Conservation (phyloP, 176 grass and related monocot species). For the Chrysopogon serrulatus region DNA sequence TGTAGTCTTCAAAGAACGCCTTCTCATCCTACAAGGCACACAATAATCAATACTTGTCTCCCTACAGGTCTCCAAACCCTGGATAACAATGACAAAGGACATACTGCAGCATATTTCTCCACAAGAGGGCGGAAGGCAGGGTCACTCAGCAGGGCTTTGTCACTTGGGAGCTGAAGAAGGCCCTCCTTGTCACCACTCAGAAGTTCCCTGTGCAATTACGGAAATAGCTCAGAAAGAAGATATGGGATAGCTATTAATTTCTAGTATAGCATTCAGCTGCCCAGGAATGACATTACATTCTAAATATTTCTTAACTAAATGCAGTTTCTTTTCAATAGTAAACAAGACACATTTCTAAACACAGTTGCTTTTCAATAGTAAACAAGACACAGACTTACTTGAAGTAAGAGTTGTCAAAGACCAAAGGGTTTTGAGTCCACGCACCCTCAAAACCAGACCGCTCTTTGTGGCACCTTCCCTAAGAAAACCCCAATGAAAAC, state of each 20-base stretch:
- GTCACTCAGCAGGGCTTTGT: constrained; percentile 77
- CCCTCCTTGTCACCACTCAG: constrained; percentile 88
- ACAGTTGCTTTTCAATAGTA: neutral
- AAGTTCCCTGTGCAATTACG: constrained; percentile 74
- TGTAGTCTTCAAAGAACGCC: constrained; percentile 88
- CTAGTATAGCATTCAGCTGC: neutral
- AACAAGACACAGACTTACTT: constrained; percentile 1
- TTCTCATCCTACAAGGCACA: constrained; percentile 60
- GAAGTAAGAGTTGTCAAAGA: constrained; percentile 85
- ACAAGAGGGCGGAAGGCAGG: constrained; percentile 73
- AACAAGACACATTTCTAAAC: neutral
- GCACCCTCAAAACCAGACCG: constrained; percentile 85
- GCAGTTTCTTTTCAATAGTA: neutral
- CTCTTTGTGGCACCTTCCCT: constrained; percentile 91
- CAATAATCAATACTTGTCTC: neutral
- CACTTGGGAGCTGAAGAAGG: constrained; percentile 81
- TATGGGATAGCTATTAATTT: neutral
- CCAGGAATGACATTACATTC: neutral
- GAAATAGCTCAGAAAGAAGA: neutral
- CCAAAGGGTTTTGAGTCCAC: constrained; percentile 70
- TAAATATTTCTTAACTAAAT: neutral
- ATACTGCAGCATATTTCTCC: constrained; percentile 82
- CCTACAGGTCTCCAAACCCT: neutral
- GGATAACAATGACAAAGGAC: neutral
- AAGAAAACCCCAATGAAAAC: neutral